Conservation (phyloP, 208 protist genomes). For the Endotrypanum monterogeii region DNA sequence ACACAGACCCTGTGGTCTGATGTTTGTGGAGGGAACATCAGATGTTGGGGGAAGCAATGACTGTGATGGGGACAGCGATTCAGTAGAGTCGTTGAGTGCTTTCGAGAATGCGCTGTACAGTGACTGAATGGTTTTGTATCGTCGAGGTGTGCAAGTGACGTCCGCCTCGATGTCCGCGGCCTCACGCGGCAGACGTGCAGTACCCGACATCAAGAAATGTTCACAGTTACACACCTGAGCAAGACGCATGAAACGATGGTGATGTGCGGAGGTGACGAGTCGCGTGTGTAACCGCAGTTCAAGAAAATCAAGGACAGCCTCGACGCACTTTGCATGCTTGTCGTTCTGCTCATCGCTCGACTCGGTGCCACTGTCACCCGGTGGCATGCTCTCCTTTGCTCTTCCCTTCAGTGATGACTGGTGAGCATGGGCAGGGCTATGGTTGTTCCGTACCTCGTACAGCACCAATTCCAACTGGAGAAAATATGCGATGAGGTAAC, state of each 20-base stretch:
- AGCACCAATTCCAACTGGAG: conserved; percentile 29
- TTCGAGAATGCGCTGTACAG: conserved; percentile 12
- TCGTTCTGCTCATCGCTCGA: not conserved
- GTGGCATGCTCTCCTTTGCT: not conserved
- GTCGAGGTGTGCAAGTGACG: not conserved
- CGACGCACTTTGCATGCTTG: conserved; percentile 3
- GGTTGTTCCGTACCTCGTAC: not conserved
- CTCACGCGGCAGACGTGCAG: not conserved
- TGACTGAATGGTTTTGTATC: conserved; percentile 10
- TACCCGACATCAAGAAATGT: not conserved
- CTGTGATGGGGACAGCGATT: not conserved
- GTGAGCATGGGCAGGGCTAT: not conserved
- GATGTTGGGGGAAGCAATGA: not conserved
- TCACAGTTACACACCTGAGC: not conserved
- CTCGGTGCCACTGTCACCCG: not conserved
- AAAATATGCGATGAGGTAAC: conserved; percentile 27
- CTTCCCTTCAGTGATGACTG: not conserved
- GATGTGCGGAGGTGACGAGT: not conserved
- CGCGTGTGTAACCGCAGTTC: not conserved
- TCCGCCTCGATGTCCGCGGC: not conserved
- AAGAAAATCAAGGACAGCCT: conserved; percentile 12
- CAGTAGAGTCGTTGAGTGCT: not conserved
- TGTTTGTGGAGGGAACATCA: not conserved
- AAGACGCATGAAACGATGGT: conserved; percentile 12
- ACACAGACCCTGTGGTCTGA: not conserved